Percentiles rank a stretch among this genome's conserved stretches.
phyloP scores from a whole-genome alignment of 2,329 filamentous ascomycete species.

The Periconia digitata region DNA sequence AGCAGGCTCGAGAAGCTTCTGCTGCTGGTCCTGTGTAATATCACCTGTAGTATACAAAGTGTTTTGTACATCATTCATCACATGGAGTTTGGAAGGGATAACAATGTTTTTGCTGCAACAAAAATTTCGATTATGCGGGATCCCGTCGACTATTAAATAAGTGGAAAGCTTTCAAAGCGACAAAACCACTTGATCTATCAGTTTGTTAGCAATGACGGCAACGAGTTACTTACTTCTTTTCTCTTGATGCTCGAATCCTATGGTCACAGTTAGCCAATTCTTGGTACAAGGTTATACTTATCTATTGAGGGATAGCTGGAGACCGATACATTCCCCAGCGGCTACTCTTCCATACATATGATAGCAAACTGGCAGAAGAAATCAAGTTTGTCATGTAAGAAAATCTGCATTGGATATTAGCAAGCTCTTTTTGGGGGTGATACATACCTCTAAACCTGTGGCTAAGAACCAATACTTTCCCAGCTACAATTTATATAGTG shows the following conservation, averaged over 20 bases:
- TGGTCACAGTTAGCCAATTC: neutral
- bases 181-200: neutral
- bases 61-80: too few species aligned
- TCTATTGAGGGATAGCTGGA: too few species aligned
- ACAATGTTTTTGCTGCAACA: neutral
- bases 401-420: too few species aligned
- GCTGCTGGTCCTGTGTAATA: constrained; percentile 10
- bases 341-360: too few species aligned
- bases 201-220: neutral
- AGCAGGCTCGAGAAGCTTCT: constrained; percentile 48
- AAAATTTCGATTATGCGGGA: neutral
- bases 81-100: too few species aligned
- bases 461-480: neutral
- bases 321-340: too few species aligned
- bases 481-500: neutral
- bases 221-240: neutral
- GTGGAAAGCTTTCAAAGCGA: constrained; percentile 4
- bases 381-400: too few species aligned
- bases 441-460: neutral
- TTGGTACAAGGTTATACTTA: neutral
- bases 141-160: neutral
- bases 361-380: too few species aligned
- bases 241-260: neutral
- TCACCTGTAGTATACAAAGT: neutral
- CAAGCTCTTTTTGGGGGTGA: too few species aligned